Evolutionary conservation across 1,139 yeast genomes (phyloP).

Genomic region (Zygosaccharomyces sapae): DNA sequence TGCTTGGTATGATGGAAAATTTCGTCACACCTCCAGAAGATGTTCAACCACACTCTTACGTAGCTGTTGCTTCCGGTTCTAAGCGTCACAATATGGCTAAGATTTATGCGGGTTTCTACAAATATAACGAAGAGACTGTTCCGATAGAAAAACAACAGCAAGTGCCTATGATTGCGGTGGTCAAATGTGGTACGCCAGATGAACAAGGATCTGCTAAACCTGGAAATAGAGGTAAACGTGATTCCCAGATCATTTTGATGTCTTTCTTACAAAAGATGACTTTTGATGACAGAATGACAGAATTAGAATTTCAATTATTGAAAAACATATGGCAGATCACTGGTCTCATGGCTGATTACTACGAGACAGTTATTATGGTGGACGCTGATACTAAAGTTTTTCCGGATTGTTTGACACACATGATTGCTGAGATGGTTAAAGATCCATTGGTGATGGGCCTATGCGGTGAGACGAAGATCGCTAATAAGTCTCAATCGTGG

Average conservation of each 20-base stretch:
- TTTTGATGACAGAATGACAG: conserved; percentile 96
- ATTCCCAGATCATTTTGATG: conserved; percentile 92
- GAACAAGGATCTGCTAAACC: conserved; percentile 81
- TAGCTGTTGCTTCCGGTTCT: conserved; percentile 88
- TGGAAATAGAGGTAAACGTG: conserved; percentile 98
- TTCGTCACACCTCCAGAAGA: conserved; percentile 66
- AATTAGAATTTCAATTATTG: conserved; percentile 78
- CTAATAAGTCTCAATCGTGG: conserved; percentile 83
- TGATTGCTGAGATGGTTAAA: conserved; percentile 88
- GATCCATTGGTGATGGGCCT: conserved; percentile 91
- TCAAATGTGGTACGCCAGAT: conserved; percentile 88
- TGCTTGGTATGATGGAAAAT: conserved; percentile 82
- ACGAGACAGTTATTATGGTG: conserved; percentile 86
- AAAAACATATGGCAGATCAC: conserved; percentile 79
- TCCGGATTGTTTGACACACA: conserved; percentile 87
- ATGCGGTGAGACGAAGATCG: conserved; percentile 95
- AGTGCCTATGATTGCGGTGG: conserved; percentile 77
- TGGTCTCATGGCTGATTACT: conserved; percentile 81
- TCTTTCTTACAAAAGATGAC: conserved; percentile 84
- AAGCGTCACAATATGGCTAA: conserved; percentile 98
- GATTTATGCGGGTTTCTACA: conserved; percentile 85
- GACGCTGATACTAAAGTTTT: conserved; percentile 94
- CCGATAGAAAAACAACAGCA: conserved; percentile 82
- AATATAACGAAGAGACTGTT: conserved; percentile 68
- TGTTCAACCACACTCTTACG: conserved; percentile 77